These are phyloP conservation scores for Luffa aegyptiaca DNA, from an alignment of 306 rosid species.

Conservation along the genomic window DNA sequence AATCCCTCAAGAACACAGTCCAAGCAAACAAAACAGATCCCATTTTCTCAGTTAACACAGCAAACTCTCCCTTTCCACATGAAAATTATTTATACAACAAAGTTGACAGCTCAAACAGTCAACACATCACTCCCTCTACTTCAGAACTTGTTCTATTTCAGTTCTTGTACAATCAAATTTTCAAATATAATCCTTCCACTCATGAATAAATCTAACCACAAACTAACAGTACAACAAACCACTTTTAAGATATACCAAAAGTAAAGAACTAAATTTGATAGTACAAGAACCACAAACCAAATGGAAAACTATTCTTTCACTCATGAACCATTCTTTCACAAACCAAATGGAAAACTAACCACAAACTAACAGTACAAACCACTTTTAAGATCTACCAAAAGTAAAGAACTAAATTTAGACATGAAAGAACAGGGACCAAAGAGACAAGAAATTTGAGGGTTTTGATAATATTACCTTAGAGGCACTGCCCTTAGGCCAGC, in stretches of 20 bases:
- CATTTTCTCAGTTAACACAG: neutral
- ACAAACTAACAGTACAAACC: neutral
- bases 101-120: neutral
- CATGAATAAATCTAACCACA: no score
- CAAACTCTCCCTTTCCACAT: neutral
- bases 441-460: neutral
- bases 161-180: neutral
- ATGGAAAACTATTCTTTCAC: no score
- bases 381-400: neutral
- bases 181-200: no score
- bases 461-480: conserved; percentile 47
- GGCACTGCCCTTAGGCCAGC: conserved; percentile 77
- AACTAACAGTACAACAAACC: neutral
- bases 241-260: neutral
- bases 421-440: neutral
- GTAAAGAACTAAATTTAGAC: neutral
- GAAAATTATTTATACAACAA: neutral
- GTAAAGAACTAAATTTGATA: neutral
- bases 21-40: neutral
- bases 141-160: neutral
- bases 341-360: neutral
- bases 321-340: neutral
- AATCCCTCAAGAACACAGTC: neutral
- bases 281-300: neutral
- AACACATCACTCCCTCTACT: neutral